Percentiles rank a stretch among this genome's conserved stretches.
phyloP scores from a whole-genome alignment of 495 filamentous ascomycete species.

The Penicillium turbatum region DNA sequence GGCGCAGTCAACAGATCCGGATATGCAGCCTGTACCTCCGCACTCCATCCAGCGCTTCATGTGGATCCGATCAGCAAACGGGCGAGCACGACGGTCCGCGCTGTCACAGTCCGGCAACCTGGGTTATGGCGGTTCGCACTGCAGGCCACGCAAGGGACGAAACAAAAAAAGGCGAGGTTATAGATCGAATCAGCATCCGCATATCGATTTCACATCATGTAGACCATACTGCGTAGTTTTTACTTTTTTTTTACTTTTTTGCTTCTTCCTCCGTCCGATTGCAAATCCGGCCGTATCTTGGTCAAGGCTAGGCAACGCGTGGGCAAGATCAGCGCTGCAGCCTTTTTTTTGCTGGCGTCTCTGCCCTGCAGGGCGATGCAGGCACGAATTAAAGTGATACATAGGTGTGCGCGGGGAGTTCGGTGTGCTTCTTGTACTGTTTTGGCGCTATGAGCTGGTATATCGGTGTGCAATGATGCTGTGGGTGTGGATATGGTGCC shows the following conservation, averaged over 20 bases:
- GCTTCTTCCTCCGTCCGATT: slow-evolving; percentile 2
- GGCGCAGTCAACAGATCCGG: slow-evolving; percentile 1
- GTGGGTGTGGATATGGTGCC: neutral
- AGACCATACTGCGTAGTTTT: neutral
- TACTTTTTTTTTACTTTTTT: neutral
- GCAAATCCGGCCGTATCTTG: slow-evolving; percentile 1
- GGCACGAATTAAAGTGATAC: slow-evolving; percentile 12
- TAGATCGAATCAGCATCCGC: slow-evolving; percentile 10
- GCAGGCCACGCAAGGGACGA: slow-evolving; percentile 18
- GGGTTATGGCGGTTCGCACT: neutral
- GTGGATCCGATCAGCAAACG: slow-evolving; percentile 24
- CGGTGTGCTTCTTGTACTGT: neutral
- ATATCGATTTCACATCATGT: slow-evolving; percentile 11
- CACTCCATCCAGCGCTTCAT: neutral
- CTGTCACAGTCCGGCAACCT: slow-evolving; percentile 9
- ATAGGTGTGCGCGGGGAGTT: neutral
- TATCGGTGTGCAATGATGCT: neutral
- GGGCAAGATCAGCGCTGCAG: slow-evolving; percentile 11
- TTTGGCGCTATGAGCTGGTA: neutral
- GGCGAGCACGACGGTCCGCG: slow-evolving; percentile 19
- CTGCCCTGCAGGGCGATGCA: slow-evolving; percentile 24
- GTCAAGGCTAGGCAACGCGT: slow-evolving; percentile 6
- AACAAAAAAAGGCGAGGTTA: neutral
- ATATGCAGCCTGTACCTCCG: slow-evolving; percentile 2
- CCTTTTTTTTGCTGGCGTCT: slow-evolving; percentile 8